Percentiles rank a stretch among this genome's conserved stretches.
phyloP scores from a whole-genome alignment of 1,284 basidiomycete species.

The Leccinum griseonigrum region DNA sequence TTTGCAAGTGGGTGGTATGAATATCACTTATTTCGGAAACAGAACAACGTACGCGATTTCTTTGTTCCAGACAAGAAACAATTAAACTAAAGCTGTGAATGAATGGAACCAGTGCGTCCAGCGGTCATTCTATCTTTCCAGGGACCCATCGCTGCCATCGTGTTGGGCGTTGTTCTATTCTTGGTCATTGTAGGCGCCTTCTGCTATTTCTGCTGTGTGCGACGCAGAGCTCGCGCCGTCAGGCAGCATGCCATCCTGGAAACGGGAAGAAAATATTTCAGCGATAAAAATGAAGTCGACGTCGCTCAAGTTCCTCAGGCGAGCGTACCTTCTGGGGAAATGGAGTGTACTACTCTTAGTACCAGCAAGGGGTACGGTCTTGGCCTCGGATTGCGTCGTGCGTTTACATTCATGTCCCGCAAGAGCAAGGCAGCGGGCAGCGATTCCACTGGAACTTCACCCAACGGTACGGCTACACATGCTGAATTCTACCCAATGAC shows the following conservation, averaged over 20 bases:
- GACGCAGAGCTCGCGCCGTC: constrained; percentile 40
- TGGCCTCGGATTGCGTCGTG: constrained; percentile 31
- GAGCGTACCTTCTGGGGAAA: constrained; percentile 22
- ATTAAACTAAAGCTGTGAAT: constrained; percentile 8
- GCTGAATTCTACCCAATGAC: constrained; percentile 26
- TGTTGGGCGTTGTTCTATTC: constrained; percentile 51
- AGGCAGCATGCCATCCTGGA: constrained; percentile 3
- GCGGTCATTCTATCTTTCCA: constrained; percentile 28
- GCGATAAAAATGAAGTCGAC: constrained; percentile 6
- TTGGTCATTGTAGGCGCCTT: constrained; percentile 41
- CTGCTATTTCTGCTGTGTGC: constrained; percentile 43
- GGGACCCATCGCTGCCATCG: constrained; percentile 63
- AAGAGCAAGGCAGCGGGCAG: constrained; percentile 23
- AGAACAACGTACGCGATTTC: constrained; percentile 26
- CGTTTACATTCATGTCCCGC: constrained; percentile 24
- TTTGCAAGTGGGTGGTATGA: constrained; percentile 36
- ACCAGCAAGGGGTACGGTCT: constrained; percentile 33
- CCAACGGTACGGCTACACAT: constrained; percentile 5
- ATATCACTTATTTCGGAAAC: constrained; percentile 39
- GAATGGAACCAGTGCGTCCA: constrained; percentile 11
- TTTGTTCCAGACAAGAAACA: neutral
- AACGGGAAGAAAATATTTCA: neutral
- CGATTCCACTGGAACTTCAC: constrained; percentile 20
- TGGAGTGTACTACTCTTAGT: constrained; percentile 27
- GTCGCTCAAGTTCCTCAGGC: constrained; percentile 9